phyloP scores from a whole-genome alignment of 163 green algal genomes.

The Scenedesmus sp. region DNA sequence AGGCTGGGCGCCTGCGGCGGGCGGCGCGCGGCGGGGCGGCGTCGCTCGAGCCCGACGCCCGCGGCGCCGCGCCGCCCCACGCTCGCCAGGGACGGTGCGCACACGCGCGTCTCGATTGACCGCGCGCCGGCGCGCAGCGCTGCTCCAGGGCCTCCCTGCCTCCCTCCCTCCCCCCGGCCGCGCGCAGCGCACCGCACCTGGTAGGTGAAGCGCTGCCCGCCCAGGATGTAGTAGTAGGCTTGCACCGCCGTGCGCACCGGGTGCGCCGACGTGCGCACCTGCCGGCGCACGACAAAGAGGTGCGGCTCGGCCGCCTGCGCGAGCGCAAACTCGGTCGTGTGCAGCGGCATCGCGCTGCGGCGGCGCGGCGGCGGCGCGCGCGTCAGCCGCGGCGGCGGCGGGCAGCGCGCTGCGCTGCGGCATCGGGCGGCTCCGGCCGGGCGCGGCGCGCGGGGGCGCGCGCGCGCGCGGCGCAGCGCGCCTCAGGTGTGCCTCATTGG shows the following conservation, averaged over 20 bases:
- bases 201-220: slow-evolving; percentile 54
- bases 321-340: slow-evolving; percentile 75
- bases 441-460: not conserved
- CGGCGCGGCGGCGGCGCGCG: not conserved
- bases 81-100: no score
- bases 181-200: no score
- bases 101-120: no score
- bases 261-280: slow-evolving; percentile 52
- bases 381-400: no score
- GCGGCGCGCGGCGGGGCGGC: no score
- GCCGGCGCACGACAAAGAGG: slow-evolving; percentile 86
- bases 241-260: slow-evolving; percentile 39
- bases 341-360: slow-evolving; percentile 13
- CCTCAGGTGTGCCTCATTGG: slow-evolving; percentile 44
- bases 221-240: slow-evolving; percentile 86
- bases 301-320: slow-evolving; percentile 75
- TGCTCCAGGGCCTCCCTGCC: no score
- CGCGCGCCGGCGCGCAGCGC: no score
- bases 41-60: no score
- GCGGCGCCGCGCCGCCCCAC: no score
- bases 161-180: no score
- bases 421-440: not conserved
- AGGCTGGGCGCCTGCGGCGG: slow-evolving; percentile 79
- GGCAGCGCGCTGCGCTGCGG: no score
- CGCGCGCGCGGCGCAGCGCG: not conserved